Base-by-base conservation (phyloP, 129 eudicot genomes). In the Flaveria robusta region DNA sequence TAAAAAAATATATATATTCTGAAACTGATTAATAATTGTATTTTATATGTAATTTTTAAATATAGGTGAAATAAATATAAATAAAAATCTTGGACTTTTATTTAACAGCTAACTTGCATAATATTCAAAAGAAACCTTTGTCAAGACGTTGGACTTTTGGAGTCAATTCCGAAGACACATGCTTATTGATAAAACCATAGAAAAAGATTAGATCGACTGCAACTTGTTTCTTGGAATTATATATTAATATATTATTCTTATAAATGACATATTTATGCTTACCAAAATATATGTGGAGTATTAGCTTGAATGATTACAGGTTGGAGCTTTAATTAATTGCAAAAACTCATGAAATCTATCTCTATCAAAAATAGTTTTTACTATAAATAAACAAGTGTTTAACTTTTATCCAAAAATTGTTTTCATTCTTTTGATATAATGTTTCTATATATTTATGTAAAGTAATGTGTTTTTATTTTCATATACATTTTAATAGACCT, bases 111-210 rank as follows among this genome's bases (percentile, higher is more conserved):
- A 69, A 78, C 63, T 39, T 23, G 83, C 49, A 81, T 49, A 18
- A 50, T 74, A 75, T 72, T 67, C 58, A 55, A 67, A 70, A 24
- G 58, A 62, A 50, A 20, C 62, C 74, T 14, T 66, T 42, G 70
- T 71, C 75, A 47, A 75, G 70, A 59, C 71, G 62, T 72, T 84
- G 55, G 82, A 80, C 82, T 80, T 84, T 76, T 72, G 66, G 24
- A 80, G 87, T 80, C 87, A 76, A 34, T 52, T 24, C 47, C 66
- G 71, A 75, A 62, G 84, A 79, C 81, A 68, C 9, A 18, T 51
- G 24, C 34, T 18, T 58, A 46, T 77, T 41, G 31, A 51, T 51
- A 16, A 51, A n/a, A 51, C 59, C 22, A 50, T 52, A 56, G 39
- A 34, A 50, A 31, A 31, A 70, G 84, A 74, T 81, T 74, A 74